Evolutionary conservation across 192 early-diverging fungal genomes (phyloP).

Genomic region (Backusella liffmaniae): DNA sequence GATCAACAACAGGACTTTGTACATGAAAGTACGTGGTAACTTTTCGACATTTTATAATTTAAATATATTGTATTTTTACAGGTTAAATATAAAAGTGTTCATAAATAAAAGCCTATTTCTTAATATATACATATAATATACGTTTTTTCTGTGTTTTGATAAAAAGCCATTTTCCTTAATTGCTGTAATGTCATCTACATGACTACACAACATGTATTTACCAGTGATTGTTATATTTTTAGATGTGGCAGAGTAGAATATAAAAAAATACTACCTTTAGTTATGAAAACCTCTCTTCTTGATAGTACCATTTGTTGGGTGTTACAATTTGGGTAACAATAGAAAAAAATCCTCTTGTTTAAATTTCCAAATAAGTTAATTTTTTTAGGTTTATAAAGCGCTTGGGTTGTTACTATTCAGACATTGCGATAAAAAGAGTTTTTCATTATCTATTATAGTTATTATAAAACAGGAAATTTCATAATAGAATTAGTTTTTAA

Average conservation of each 20-base stretch:
- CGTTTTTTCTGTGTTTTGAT: neutral
- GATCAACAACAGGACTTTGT: neutral
- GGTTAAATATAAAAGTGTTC: neutral
- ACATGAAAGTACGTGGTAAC: neutral
- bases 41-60: neutral
- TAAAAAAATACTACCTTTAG: too few relatives aligned
- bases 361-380: neutral
- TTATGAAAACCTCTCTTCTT: neutral
- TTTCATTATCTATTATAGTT: neutral
- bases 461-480: neutral
- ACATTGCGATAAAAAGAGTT: neutral
- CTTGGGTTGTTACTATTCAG: neutral
- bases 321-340: neutral
- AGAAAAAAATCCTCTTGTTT: neutral
- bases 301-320: neutral
- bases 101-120: neutral
- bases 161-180: neutral
- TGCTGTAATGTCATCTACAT: neutral
- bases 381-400: neutral
- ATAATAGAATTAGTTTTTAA: neutral
- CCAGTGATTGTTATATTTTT: neutral
- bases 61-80: neutral
- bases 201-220: neutral
- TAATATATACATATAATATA: neutral
- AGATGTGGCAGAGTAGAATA: neutral